Evolutionary conservation across 1,284 basidiomycete species (phyloP).

Genomic region (Moesziomyces globuligerus): DNA sequence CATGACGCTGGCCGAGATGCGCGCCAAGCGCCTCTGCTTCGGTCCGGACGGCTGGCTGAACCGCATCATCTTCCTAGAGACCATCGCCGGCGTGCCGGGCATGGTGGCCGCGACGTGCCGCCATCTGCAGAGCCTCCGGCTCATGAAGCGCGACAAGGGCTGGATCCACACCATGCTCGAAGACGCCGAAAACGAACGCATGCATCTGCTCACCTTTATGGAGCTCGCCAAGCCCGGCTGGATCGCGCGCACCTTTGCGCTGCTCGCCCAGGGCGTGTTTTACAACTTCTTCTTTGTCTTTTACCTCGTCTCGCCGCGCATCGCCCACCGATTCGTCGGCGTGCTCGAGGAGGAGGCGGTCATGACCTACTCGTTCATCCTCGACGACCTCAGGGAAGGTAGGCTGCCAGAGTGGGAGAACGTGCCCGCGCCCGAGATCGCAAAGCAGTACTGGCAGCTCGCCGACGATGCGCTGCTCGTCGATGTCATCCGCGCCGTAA

Average conservation of each 20-base stretch:
- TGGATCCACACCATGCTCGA: conserved; percentile 60
- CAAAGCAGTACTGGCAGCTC: conserved; percentile 89
- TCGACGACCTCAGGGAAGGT: conserved; percentile 84
- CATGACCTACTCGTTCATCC: conserved; percentile 75
- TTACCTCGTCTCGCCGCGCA: conserved; percentile 82
- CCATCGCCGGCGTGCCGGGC: conserved; percentile 83
- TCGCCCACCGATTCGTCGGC: conserved; percentile 94
- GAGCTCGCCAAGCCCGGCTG: conserved; percentile 39
- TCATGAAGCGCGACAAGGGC: conserved; percentile 56
- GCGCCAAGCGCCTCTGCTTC: conserved; percentile 48
- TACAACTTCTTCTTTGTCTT: conserved; percentile 70
- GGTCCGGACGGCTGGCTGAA: conserved; percentile 58
- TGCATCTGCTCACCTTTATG: conserved; percentile 56
- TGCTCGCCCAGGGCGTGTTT: conserved; percentile 75
- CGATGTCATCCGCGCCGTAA: conserved; percentile 88
- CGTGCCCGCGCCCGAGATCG: conserved; percentile 82
- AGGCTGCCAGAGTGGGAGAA: conserved; percentile 83
- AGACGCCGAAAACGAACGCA: conserved; percentile 61
- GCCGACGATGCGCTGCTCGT: conserved; percentile 76
- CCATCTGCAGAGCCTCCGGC: conserved; percentile 70
- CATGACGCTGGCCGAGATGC: conserved; percentile 57
- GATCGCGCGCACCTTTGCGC: conserved; percentile 31
- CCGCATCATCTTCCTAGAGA: conserved; percentile 67
- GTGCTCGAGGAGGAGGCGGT: conserved; percentile 95
- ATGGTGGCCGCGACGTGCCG: conserved; percentile 90